Percentiles rank a stretch among this genome's conserved stretches.
Evolutionary conservation across 306 rosid genomes (phyloP).

Genomic region (Purshia tridentata): DNA sequence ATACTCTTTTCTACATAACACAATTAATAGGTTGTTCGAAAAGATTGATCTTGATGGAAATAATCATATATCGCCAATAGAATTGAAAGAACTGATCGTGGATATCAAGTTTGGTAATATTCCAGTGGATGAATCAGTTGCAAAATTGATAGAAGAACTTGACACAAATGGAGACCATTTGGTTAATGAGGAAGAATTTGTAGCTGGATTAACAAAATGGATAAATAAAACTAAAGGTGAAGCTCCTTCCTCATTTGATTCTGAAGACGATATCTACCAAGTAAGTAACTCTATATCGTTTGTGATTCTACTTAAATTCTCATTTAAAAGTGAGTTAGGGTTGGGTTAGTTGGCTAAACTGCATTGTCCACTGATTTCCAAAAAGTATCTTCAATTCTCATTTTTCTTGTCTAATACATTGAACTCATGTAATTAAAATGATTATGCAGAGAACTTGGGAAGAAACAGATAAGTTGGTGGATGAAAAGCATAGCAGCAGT

Average conservation of each 20-base stretch:
- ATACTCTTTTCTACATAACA: background rate
- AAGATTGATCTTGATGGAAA: slow-evolving; percentile 24
- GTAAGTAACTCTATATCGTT: background rate
- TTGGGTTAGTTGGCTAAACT: too few species aligned
- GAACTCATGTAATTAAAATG: background rate
- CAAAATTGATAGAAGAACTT: slow-evolving; percentile 19
- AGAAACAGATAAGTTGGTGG: slow-evolving; percentile 23
- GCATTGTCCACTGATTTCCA: too few species aligned
- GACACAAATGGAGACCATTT: slow-evolving; percentile 22
- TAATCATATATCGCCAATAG: slow-evolving; percentile 9
- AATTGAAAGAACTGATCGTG: slow-evolving; percentile 15
- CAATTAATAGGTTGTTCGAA: slow-evolving; percentile 19
- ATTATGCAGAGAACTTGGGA: slow-evolving; percentile 21
- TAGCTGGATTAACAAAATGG: slow-evolving; percentile 16
- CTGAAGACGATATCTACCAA: slow-evolving; percentile 20
- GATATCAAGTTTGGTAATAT: slow-evolving; percentile 15
- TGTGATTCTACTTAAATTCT: too few species aligned
- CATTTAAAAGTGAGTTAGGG: too few species aligned
- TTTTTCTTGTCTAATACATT: background rate
- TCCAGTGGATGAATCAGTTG: slow-evolving; percentile 14
- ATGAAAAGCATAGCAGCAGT: background rate
- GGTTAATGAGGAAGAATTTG: slow-evolving; percentile 22
- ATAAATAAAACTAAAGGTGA: slow-evolving; percentile 5
- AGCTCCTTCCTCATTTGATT: background rate
- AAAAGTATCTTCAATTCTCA: too few species aligned